These are phyloP conservation scores for Penicillium psychrosexuale DNA, from an alignment of 2,329 filamentous ascomycete genomes.

Conservation along the genomic window DNA sequence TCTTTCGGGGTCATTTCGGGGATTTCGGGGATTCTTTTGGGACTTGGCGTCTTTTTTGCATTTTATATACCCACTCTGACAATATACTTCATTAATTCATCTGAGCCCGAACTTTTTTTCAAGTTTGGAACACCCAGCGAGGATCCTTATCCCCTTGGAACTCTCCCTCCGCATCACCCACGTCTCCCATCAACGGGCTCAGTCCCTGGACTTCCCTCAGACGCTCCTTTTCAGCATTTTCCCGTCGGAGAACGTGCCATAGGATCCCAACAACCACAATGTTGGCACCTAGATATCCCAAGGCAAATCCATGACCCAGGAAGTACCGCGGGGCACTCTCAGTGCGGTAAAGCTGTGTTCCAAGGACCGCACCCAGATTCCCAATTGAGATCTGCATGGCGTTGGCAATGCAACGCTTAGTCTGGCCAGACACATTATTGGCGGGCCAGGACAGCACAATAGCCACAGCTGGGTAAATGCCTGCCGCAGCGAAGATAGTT, in stretches of 20 bases:
- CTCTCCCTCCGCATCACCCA: conserved; percentile 50
- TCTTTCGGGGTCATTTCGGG: background rate
- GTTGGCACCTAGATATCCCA: conserved; percentile 63
- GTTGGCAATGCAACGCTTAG: conserved; percentile 65
- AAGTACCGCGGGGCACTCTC: conserved; percentile 61
- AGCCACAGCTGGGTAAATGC: conserved; percentile 45
- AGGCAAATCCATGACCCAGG: conserved; percentile 64
- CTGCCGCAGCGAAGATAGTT: conserved; percentile 8
- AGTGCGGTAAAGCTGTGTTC: conserved; percentile 66
- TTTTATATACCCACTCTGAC: background rate
- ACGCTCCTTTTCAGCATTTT: conserved; percentile 56
- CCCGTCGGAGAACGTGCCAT: conserved; percentile 54
- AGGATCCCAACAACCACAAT: conserved; percentile 53
- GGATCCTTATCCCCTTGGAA: conserved; percentile 63
- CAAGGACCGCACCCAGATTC: conserved; percentile 65
- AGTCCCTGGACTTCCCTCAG: conserved; percentile 42
- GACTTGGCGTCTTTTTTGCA: background rate
- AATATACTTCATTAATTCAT: background rate
- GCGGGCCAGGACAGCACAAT: conserved; percentile 67
- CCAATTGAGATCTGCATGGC: conserved; percentile 71
- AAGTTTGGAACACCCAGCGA: conserved; percentile 65
- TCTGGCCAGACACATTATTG: conserved; percentile 69
- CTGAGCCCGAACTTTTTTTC: background rate
- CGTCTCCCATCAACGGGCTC: conserved; percentile 37
- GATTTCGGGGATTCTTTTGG: conserved; percentile 4